Evolutionary conservation across 495 filamentous ascomycete species (phyloP).

Genomic region (Jackrogersella minutella): DNA sequence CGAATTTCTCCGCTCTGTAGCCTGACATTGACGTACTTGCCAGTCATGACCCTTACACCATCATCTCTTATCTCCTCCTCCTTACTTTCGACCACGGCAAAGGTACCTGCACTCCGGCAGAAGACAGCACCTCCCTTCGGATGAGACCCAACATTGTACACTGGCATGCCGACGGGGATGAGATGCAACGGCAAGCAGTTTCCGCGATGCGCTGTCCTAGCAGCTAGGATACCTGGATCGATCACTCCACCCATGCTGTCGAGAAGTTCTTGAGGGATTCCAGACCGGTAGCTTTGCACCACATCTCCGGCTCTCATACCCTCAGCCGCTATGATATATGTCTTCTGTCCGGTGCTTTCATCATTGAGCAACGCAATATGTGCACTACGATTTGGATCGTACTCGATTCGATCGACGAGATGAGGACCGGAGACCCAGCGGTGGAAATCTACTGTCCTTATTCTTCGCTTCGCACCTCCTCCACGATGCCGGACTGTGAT

Average conservation of each 20-base stretch:
- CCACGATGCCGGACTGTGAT: constrained; percentile 91
- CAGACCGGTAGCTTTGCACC: constrained; percentile 87
- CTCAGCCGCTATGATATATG: constrained; percentile 91
- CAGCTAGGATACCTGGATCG: constrained; percentile 93
- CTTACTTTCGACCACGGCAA: constrained; percentile 85
- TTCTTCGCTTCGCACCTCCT: constrained; percentile 88
- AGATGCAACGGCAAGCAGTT: constrained; percentile 95
- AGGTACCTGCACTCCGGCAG: constrained; percentile 92
- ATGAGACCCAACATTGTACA: constrained; percentile 87
- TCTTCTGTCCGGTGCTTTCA: constrained; percentile 71
- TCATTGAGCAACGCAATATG: constrained; percentile 89
- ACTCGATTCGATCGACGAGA: constrained; percentile 90
- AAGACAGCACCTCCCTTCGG: constrained; percentile 79
- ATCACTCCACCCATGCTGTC: constrained; percentile 88
- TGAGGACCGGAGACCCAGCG: constrained; percentile 80
- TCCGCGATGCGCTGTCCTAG: constrained; percentile 91
- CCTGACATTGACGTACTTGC: constrained; percentile 77
- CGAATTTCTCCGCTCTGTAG: constrained; percentile 92
- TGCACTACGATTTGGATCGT: constrained; percentile 90
- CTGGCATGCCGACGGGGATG: constrained; percentile 88
- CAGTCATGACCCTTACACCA: constrained; percentile 59
- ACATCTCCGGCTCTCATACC: constrained; percentile 91
- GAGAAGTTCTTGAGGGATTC: constrained; percentile 84
- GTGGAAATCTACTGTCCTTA: constrained; percentile 87
- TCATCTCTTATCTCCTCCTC: constrained; percentile 72